These are phyloP conservation scores for Grosmannia penicillata DNA, from an alignment of 2,329 filamentous ascomycete genomes.

Conservation along the genomic window DNA sequence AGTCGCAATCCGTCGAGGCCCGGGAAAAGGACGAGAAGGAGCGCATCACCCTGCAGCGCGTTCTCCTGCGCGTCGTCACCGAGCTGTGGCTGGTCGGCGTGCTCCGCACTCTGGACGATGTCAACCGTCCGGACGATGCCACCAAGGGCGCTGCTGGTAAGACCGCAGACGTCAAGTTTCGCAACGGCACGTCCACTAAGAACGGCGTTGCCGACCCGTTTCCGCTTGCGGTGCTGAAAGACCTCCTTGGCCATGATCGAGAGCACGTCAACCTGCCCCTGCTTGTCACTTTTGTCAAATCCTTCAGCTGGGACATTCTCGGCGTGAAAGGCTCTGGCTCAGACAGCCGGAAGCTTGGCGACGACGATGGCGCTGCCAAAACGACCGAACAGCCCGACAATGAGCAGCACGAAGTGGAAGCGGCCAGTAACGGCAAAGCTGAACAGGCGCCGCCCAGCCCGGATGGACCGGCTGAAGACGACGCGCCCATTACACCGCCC, in stretches of 20 bases:
- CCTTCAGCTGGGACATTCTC: constrained; percentile 89
- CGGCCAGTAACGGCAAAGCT: constrained; percentile 21
- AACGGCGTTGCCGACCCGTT: constrained; percentile 73
- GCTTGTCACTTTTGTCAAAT: constrained; percentile 89
- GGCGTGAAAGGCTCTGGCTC: constrained; percentile 58
- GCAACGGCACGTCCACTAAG: constrained; percentile 38
- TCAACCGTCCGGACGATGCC: constrained; percentile 46
- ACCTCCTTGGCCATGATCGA: constrained; percentile 82
- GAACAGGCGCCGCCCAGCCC: constrained; percentile 20
- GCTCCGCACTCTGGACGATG: constrained; percentile 62
- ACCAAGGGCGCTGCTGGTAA: constrained; percentile 49
- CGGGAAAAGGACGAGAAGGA: constrained; percentile 96
- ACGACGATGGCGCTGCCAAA: constrained; percentile 53
- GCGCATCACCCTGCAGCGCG: constrained; percentile 68
- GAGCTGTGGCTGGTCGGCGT: constrained; percentile 92
- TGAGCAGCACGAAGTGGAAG: no score
- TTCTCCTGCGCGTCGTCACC: constrained; percentile 78
- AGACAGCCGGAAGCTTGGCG: constrained; percentile 75
- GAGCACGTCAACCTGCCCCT: constrained; percentile 85
- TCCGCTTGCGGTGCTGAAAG: constrained; percentile 93
- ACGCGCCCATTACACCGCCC: constrained; percentile 53
- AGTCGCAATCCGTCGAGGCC: constrained; percentile 62
- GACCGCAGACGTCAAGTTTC: constrained; percentile 41
- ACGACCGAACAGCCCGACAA: constrained; percentile 12
- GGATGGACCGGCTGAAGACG: not conserved